These are phyloP conservation scores for Trichoderma simmonsii DNA, from an alignment of 2,329 filamentous ascomycete genomes.

Conservation along the genomic window DNA sequence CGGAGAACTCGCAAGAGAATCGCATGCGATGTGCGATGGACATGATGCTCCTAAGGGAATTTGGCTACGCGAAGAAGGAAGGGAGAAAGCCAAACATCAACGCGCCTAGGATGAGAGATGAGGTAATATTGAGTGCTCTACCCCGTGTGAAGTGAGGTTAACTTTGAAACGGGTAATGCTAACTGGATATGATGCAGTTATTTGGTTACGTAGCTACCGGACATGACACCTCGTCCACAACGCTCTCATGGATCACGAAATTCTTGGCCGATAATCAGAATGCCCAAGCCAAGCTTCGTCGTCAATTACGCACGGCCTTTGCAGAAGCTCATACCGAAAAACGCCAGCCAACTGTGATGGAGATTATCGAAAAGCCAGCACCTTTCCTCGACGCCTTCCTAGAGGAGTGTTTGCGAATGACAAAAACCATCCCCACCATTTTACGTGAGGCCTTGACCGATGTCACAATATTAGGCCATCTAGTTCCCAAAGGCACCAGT, in stretches of 20 bases:
- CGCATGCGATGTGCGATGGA: conserved; percentile 5
- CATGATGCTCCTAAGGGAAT: background rate
- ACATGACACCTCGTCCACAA: background rate
- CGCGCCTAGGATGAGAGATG: background rate
- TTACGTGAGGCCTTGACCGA: background rate
- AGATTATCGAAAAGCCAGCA: background rate
- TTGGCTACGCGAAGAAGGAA: background rate
- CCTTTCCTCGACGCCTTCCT: background rate
- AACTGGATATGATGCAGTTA: background rate
- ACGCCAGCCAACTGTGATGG: background rate
- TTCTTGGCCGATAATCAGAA: background rate
- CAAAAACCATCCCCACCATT: background rate
- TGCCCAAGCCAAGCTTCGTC: background rate
- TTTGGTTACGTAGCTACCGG: background rate
- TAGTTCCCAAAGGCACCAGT: background rate
- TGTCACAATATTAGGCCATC: background rate
- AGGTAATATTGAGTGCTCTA: background rate
- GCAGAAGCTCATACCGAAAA: background rate
- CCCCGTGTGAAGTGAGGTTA: background rate
- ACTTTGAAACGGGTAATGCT: background rate
- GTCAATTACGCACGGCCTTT: background rate
- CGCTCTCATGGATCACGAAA: conserved; percentile 1
- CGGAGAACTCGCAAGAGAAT: background rate
- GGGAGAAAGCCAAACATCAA: background rate
- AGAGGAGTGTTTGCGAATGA: background rate